Conservation (phyloP, 1,284 basidiomycete genomes). For the Microbotryum saponariae region DNA sequence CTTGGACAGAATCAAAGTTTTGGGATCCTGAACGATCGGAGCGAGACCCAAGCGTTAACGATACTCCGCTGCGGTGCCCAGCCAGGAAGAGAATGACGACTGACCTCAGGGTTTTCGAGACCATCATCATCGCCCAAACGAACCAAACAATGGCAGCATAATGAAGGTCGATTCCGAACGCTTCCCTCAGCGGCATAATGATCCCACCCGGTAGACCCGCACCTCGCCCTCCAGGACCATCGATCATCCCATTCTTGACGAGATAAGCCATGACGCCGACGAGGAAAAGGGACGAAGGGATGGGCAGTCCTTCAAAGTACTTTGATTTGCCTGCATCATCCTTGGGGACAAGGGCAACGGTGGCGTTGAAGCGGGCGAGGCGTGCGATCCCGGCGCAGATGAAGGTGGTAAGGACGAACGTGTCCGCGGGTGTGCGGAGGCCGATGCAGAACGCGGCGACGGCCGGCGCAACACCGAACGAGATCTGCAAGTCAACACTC, state of each 20-base stretch:
- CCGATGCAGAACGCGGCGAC: conserved; percentile 81
- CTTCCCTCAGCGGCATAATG: conserved; percentile 13
- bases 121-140: conserved; percentile 84
- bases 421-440: conserved; percentile 80
- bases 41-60: too few relatives aligned
- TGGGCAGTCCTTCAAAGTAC: conserved; percentile 97
- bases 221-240: conserved; percentile 45
- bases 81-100: neutral
- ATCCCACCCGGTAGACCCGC: conserved; percentile 20
- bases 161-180: conserved; percentile 62
- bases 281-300: conserved; percentile 79
- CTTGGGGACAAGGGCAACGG: conserved; percentile 88
- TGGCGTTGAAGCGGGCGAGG: conserved; percentile 96
- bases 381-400: conserved; percentile 94
- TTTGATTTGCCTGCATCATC: conserved; percentile 76
- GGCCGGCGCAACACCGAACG: conserved; percentile 93
- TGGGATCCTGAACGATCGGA: too few relatives aligned
- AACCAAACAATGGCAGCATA: conserved; percentile 63
- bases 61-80: too few relatives aligned
- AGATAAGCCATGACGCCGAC: conserved; percentile 76
- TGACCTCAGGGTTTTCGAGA: conserved; percentile 71
- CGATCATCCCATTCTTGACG: conserved; percentile 73
- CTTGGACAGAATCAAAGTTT: too few relatives aligned
- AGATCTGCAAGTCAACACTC: conserved; percentile 54
- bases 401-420: conserved; percentile 75